Conservation (phyloP, 2,329 filamentous ascomycete genomes). For the Leptodontidium sp. region DNA sequence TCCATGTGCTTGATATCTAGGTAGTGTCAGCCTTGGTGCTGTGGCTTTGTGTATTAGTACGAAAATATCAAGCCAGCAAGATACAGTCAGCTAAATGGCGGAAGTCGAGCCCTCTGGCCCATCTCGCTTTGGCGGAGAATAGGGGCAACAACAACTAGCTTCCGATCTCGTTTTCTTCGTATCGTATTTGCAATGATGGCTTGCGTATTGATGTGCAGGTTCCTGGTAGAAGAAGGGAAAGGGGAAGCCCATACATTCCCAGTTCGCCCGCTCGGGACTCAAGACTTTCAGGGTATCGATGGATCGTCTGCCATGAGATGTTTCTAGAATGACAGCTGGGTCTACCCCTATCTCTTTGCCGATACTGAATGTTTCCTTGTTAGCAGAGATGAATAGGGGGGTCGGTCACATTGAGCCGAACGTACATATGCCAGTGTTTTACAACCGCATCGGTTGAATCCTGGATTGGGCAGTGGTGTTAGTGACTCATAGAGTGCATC, state of each 20-base stretch:
- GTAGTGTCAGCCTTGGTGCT: constrained; percentile 8
- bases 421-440: constrained; percentile 74
- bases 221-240: constrained; percentile 5
- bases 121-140: background rate
- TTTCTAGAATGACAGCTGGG: constrained; percentile 84
- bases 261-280: constrained; percentile 80
- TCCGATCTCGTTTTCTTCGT: no score
- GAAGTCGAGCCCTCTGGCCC: background rate
- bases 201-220: background rate
- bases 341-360: constrained; percentile 85
- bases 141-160: background rate
- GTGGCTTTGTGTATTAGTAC: constrained; percentile 16
- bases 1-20: constrained; percentile 83
- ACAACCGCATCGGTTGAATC: constrained; percentile 78
- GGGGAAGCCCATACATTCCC: constrained; percentile 76
- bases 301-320: constrained; percentile 87
- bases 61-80: background rate
- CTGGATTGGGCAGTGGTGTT: background rate
- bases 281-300: constrained; percentile 86
- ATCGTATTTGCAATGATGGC: background rate
- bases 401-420: background rate
- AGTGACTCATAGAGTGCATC: background rate
- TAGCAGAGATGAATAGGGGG: constrained; percentile 20
- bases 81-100: background rate
- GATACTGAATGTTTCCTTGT: constrained; percentile 58